A percentile compares a stretch with the other conserved stretches of the same genome.
phyloP scores from a whole-genome alignment of 2,329 filamentous ascomycete species.

The Cladosporium velox region DNA sequence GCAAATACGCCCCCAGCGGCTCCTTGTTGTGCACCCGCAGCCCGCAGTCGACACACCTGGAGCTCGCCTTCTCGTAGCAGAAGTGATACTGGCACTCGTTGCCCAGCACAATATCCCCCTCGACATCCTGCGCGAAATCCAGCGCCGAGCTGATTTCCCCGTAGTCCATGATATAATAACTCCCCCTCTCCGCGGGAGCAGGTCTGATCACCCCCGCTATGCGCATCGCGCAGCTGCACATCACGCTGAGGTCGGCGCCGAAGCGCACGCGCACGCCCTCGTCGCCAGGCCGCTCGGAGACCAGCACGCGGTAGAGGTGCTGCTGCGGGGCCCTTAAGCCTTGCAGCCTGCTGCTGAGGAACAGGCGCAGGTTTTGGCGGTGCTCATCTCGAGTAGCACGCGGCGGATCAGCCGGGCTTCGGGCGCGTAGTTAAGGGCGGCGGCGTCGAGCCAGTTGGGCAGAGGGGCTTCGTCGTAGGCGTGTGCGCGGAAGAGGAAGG shows the following conservation, averaged over 20 bases:
- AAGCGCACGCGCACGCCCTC: not conserved
- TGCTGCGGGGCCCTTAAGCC: not conserved
- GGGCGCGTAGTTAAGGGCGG: not conserved
- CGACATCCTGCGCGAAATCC: not conserved
- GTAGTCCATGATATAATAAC: not conserved
- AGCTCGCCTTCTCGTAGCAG: not conserved
- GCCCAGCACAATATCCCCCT: not conserved
- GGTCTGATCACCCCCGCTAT: not conserved
- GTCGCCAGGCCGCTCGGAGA: not conserved
- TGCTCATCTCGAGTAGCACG: not conserved
- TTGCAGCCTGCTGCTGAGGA: not conserved
- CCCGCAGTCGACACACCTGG: not conserved
- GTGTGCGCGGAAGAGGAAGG: constrained; percentile 4
- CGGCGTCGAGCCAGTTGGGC: not conserved
- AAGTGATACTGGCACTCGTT: not conserved
- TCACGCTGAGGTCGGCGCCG: not conserved
- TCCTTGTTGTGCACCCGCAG: not conserved
- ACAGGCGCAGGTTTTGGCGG: not conserved
- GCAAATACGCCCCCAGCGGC: not conserved
- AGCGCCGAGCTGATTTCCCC: not conserved
- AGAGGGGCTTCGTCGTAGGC: not conserved
- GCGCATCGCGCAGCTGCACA: not conserved
- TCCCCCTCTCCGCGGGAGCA: not conserved
- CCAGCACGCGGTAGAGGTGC: not conserved
- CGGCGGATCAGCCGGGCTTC: not conserved